phyloP scores from a whole-genome alignment of 179 eudicot species.

The Silene noctiflora region DNA sequence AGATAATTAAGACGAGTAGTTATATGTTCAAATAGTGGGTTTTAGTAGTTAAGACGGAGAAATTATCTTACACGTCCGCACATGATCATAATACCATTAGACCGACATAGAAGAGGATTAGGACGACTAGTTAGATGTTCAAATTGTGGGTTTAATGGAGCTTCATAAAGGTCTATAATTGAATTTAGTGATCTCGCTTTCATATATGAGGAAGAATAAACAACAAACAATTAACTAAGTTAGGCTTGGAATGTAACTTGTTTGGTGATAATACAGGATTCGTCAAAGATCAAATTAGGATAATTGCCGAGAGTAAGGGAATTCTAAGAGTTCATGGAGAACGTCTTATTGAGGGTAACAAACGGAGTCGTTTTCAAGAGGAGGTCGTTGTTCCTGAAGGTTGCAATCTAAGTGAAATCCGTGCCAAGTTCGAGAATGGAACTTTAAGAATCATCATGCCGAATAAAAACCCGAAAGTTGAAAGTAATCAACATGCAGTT shows the following conservation, averaged over 20 bases:
- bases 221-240: no score
- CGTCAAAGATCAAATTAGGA: constrained; percentile 51
- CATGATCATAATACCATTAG: no score
- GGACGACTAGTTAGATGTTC: no score
- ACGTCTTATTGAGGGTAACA: constrained; percentile 42
- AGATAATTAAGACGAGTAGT: no score
- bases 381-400: constrained; percentile 48
- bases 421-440: constrained; percentile 62
- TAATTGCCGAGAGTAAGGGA: constrained; percentile 51
- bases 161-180: no score
- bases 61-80: no score
- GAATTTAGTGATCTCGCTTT: no score
- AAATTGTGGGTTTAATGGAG: no score
- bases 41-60: no score
- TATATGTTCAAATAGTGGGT: no score
- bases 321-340: constrained; percentile 54
- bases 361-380: constrained; percentile 60
- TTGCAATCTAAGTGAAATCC: constrained; percentile 40
- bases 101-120: no score
- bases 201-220: no score
- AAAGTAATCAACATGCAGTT: neutral
- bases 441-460: constrained; percentile 56
- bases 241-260: neutral
- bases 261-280: constrained; percentile 38
- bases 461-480: constrained; percentile 4